Percentiles rank a stretch among this genome's conserved stretches.
Conservation (phyloP, 257 asterid species). For the Lycium ferocissimum region DNA sequence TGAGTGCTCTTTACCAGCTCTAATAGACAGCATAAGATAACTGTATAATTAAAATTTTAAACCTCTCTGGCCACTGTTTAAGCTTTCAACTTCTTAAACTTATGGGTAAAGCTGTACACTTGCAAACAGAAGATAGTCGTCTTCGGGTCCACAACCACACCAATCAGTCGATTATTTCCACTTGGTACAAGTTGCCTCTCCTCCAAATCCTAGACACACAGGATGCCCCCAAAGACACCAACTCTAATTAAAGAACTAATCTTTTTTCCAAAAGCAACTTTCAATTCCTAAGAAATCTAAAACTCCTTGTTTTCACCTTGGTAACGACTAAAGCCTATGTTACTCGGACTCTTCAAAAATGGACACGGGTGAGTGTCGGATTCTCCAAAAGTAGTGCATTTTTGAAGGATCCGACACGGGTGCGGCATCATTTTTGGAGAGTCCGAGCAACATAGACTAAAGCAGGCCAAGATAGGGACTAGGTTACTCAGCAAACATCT, state of each 20-base stretch:
- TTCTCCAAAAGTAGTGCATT: too few relatives aligned
- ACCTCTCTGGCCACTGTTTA: background rate
- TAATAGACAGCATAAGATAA: background rate
- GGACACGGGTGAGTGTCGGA: too few relatives aligned
- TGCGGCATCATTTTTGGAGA: too few relatives aligned
- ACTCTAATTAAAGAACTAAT: background rate
- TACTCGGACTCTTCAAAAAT: too few relatives aligned
- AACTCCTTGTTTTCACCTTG: conserved; percentile 1
- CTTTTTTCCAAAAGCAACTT: background rate
- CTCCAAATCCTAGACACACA: background rate
- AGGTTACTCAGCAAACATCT: conserved; percentile 7
- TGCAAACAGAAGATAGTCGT: background rate
- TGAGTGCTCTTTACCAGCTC: background rate
- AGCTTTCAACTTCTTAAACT: conserved; percentile 9
- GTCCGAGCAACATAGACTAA: too few relatives aligned
- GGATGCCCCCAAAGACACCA: background rate
- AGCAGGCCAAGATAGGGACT: background rate
- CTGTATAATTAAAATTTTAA: background rate
- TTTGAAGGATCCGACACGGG: too few relatives aligned
- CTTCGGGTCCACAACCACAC: conserved; percentile 8
- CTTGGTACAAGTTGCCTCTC: background rate
- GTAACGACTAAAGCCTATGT: background rate
- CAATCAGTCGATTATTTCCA: background rate
- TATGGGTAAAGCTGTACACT: background rate
- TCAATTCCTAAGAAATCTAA: background rate